Base-by-base conservation (phyloP, 1,284 basidiomycete genomes). In the Cronartium ribicola region DNA sequence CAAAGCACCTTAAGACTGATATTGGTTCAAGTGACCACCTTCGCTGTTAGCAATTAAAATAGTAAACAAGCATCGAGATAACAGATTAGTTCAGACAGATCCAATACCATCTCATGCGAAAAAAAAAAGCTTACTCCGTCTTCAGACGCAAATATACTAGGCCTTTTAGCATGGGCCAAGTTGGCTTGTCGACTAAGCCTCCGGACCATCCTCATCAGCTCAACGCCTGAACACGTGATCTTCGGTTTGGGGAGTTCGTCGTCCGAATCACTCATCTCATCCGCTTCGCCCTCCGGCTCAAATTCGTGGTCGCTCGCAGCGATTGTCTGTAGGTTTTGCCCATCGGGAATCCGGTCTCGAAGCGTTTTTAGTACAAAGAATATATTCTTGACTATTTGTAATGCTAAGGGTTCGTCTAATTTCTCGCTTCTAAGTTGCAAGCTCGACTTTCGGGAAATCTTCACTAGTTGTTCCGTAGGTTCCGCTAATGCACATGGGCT, bases 301-400 rank as follows among this genome's bases (percentile, higher is more conserved):
- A 39, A 43, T 39, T 22, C 46, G 17, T 65, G 51, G 13, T 66
- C 70, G 46, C 48, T 40, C 41, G 64, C 43, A 36, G 51, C 51
- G 17, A 55, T n/a, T 55, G n/a, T 55, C 51, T 55, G 51, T 29
- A 55, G 4, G 17, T 55, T 29, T 55, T 55, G 51, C n/a, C 29
- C 51, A 55, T 55, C 51, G n/a, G n/a, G 6, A n/a, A 55, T 29
- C 29, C 51, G 51, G n/a, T 55, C 51, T 55, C 65, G 48, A 5
- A 73, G n/a, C 10, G 70, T 66, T 82, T 92, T 93, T 40, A 90
- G 91, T 41, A 96, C 84, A 79, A 90, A 96, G 79, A 96, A 93
- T 14, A 98, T 82, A 77, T 98, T 94, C 84, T 97, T 98, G 79
- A 97, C 92, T 14, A 93, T 84, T 82, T 98, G 92, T 76, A 96